phyloP scores from a whole-genome alignment of 345 rosid genomes.

The Limnanthes douglasii region DNA sequence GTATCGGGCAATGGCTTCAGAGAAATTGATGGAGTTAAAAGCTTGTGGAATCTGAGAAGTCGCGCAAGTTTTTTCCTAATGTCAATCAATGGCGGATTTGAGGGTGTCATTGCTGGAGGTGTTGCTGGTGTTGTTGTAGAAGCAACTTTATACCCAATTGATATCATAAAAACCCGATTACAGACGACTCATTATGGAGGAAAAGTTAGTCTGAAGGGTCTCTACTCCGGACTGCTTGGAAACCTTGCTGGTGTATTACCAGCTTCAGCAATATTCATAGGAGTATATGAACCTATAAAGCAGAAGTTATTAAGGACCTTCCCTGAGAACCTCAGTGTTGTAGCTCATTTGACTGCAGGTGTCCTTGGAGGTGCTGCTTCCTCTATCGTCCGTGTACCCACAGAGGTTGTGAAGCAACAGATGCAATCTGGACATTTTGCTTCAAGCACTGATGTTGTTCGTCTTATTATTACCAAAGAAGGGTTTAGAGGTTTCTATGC shows the following conservation, averaged over 20 bases:
- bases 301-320: slow-evolving; percentile 33
- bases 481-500: slow-evolving; percentile 64
- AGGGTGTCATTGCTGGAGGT: slow-evolving; percentile 62
- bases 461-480: slow-evolving; percentile 38
- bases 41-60: too few relatives aligned
- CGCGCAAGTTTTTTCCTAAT: too few relatives aligned
- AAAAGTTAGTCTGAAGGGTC: slow-evolving; percentile 42
- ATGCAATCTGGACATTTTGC: slow-evolving; percentile 67
- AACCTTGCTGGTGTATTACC: slow-evolving; percentile 77
- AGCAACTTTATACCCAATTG: slow-evolving; percentile 74
- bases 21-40: too few relatives aligned
- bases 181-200: slow-evolving; percentile 78
- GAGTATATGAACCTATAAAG: slow-evolving; percentile 58
- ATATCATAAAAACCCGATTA: slow-evolving; percentile 73
- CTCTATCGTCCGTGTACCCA: slow-evolving; percentile 63
- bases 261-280: slow-evolving; percentile 55
- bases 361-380: slow-evolving; percentile 69
- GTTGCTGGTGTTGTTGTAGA: slow-evolving; percentile 73
- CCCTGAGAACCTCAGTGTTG: slow-evolving; percentile 42
- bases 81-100: too few relatives aligned
- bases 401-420: slow-evolving; percentile 68
- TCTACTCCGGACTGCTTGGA: slow-evolving; percentile 80
- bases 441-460: slow-evolving; percentile 54
- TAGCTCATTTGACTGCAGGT: slow-evolving; percentile 69
- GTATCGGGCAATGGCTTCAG: too few relatives aligned